Conservation (phyloP, 2,329 filamentous ascomycete genomes). For the Coniochaeta ligniaria region DNA sequence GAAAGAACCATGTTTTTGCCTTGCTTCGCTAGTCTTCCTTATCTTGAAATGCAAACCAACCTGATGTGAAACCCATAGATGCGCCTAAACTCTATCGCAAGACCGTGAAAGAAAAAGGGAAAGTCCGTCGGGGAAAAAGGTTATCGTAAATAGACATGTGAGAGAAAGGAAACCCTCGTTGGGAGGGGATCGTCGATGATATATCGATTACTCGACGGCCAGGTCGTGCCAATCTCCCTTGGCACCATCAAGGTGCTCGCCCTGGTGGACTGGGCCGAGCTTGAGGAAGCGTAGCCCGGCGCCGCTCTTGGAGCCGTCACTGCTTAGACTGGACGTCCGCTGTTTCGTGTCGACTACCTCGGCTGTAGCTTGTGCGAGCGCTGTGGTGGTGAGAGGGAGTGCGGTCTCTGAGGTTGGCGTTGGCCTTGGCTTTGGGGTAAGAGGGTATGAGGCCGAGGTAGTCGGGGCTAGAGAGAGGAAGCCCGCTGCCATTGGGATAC, state of each 20-base stretch:
- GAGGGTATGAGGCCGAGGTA: conserved; percentile 43
- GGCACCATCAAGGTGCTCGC: conserved; percentile 43
- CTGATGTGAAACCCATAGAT: neutral
- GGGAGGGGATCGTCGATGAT: neutral
- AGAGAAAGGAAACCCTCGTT: neutral
- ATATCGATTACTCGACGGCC: conserved; percentile 20
- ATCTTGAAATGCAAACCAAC: neutral
- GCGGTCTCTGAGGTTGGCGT: neutral
- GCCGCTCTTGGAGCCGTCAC: conserved; percentile 22
- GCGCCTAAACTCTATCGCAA: neutral
- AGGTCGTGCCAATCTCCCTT: conserved; percentile 43
- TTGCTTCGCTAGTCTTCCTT: neutral
- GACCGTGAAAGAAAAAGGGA: neutral
- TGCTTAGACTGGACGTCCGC: conserved; percentile 42
- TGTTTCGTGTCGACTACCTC: conserved; percentile 18
- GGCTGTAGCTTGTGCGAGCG: conserved; percentile 8
- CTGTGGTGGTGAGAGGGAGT: conserved; percentile 13
- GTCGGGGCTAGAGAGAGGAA: conserved; percentile 48
- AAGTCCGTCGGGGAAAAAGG: neutral
- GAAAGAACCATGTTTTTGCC: neutral
- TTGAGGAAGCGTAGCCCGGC: conserved; percentile 43
- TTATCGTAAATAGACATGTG: neutral
- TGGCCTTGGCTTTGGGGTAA: conserved; percentile 15
- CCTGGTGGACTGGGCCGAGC: conserved; percentile 52
- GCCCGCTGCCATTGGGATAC: neutral